A percentile compares a stretch with the other conserved stretches of the same genome.
These are phyloP conservation scores for Rhynchospora breviuscula DNA, from an alignment of 176 grass and related monocot species.

Conservation along the genomic window DNA sequence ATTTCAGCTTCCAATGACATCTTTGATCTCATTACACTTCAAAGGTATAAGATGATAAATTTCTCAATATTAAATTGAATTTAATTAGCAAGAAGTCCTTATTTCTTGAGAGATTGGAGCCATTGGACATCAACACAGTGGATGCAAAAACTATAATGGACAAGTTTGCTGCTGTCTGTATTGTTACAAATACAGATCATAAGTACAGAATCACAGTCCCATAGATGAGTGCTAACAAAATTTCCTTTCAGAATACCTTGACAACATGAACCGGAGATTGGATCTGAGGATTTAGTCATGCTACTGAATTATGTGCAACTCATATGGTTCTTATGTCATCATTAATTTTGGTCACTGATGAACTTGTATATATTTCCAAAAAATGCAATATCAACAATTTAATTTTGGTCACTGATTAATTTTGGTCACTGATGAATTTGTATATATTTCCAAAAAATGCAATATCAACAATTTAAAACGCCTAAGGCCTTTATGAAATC, in stretches of 20 bases:
- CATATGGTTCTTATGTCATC: neutral
- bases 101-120: constrained; percentile 44
- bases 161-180: constrained; percentile 88
- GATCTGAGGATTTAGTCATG: constrained; percentile 14
- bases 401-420: neutral
- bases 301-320: neutral
- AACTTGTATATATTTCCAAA: too few relatives aligned
- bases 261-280: constrained; percentile 62
- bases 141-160: constrained; percentile 67
- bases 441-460: too few relatives aligned
- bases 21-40: constrained; percentile 49
- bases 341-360: neutral
- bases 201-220: neutral
- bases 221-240: neutral
- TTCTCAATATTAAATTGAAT: constrained; percentile 4
- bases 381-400: too few relatives aligned
- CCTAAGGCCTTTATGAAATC: too few relatives aligned
- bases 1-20: neutral
- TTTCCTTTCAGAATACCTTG: constrained; percentile 46
- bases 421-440: neutral
- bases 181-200: constrained; percentile 12
- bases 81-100: neutral
- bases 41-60: constrained; percentile 41
- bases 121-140: constrained; percentile 49
- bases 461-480: too few relatives aligned